These are phyloP conservation scores for maize (Zea mays) DNA, from an alignment of 176 grass and related monocot species.

Conservation along the genomic window Zm-B73-REFERENCE-NAM-5.0 NC_050104.1:6392501-6393000, in stretches of 20 bases:
- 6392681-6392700: not conserved
- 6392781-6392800: no score
- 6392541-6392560: not conserved
- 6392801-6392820: conserved; percentile 4
- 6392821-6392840: conserved; percentile 2
- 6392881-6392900: not conserved
- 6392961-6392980: not conserved
- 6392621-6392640: not conserved
- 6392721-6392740: not conserved
- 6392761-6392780: not conserved
- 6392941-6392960: not conserved
- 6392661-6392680: not conserved
- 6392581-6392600: not conserved
- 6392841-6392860: conserved; percentile 1
- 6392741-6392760: not conserved
- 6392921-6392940: not conserved
- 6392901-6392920: not conserved
- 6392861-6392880: not conserved
- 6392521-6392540: not conserved
- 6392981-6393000: not conserved
- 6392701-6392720: not conserved
- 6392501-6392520: not conserved
- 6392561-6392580: conserved; percentile 11
- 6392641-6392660: not conserved
- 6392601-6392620: not conserved